Evolutionary conservation across 2,329 filamentous ascomycete species (phyloP), one percentile per base, ranked within the genome.

Genomic region (Orbilia brochopaga): DNA sequence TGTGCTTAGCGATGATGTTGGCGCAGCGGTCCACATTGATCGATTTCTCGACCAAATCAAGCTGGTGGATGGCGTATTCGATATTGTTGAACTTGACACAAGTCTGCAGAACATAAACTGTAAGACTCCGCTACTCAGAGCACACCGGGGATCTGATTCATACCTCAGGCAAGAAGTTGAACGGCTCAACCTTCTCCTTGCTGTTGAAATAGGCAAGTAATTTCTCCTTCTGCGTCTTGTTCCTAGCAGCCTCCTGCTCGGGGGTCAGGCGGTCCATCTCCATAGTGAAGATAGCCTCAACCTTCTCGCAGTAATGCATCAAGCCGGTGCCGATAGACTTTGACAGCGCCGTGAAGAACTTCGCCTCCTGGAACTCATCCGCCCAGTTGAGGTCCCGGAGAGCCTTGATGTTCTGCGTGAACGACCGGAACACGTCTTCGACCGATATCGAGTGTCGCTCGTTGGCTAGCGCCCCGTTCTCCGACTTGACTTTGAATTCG

Each of bases 11-110:
- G 56, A 99, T 86, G 15, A 96, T 86, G 57, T 90, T 88, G 1
- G 92, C 92, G 77, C 92, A 97, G 10, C 85, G 89, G 78, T 99
- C 94, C 11, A 96, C 92, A 76, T 97, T 92, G 83, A 97, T 91
- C 67, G 88, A 87, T 77, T 86, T 88, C 78, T 97, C 93, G 5
- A 99, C 84, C 79, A 90, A 91, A 78, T 99, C 94, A 58, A 99
- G 84, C 77, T 96, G 91, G 64, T 92, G 86, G 81, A 96, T 92
- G 3, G 92, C 93, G 80, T 91, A 97, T 80, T 97, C 93, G 74
- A 99, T 88, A 77, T 99, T 96, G 83, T 99, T 99, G 75, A 99
- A 85, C 80, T 97, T 99, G 73, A 99, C 92, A 76, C 99, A 90
- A 3, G 92, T 97, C 90, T 96, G 75, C 17, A 48, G 10, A 53